phyloP scores from a whole-genome alignment of 116 monocot genomes.

The Iris pallida region DNA sequence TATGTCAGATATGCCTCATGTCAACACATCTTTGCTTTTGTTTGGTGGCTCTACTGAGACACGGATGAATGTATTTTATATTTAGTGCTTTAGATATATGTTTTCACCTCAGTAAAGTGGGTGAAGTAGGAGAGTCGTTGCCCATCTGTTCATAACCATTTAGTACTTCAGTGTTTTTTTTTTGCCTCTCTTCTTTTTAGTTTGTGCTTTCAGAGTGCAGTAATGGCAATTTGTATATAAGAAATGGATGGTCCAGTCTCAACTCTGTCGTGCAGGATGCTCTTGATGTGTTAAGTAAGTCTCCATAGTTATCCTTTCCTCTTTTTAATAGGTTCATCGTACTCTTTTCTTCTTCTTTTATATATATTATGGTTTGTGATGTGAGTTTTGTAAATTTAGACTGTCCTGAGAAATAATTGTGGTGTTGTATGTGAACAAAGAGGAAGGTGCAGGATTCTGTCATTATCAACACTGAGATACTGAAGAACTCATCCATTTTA shows the following conservation, averaged over 20 bases:
- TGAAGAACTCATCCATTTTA: too few species aligned
- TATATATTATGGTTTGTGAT: too few species aligned
- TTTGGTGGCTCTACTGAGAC: slow-evolving; percentile 40
- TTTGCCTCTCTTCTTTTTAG: not conserved
- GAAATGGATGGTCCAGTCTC: not conserved
- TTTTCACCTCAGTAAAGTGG: slow-evolving; percentile 5
- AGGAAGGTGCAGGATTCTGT: too few species aligned
- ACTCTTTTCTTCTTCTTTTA: too few species aligned
- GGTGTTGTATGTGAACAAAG: too few species aligned
- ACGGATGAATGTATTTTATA: too few species aligned
- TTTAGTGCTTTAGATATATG: slow-evolving; percentile 24
- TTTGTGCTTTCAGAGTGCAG: not conserved
- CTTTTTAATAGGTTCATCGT: not conserved
- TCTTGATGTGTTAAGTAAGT: not conserved
- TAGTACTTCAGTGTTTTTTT: not conserved
- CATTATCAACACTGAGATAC: too few species aligned
- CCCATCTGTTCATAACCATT: slow-evolving; percentile 29
- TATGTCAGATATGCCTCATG: slow-evolving; percentile 8
- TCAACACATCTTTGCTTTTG: slow-evolving; percentile 39
- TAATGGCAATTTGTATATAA: slow-evolving; percentile 12
- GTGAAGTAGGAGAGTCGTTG: slow-evolving; percentile 4
- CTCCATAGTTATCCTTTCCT: not conserved
- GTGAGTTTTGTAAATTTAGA: too few species aligned
- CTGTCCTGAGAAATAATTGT: too few species aligned
- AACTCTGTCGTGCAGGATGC: not conserved